These are phyloP conservation scores for Berkeleyomyces basicola DNA, from an alignment of 2,329 filamentous ascomycete species.

Conservation along the genomic window DNA sequence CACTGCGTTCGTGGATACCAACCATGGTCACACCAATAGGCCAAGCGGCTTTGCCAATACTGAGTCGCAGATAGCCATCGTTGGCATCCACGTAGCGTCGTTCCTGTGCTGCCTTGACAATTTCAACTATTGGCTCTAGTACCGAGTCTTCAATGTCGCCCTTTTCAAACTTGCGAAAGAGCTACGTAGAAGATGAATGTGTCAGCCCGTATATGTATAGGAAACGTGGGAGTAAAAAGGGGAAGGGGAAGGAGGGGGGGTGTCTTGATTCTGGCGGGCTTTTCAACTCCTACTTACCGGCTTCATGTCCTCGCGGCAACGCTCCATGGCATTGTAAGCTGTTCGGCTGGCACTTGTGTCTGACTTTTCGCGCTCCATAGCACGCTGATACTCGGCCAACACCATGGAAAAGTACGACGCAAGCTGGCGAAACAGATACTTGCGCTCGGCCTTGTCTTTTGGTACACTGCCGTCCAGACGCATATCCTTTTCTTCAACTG, in stretches of 20 bases:
- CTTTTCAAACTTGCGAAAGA: slow-evolving; percentile 81
- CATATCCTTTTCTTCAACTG: slow-evolving; percentile 77
- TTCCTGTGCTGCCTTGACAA: slow-evolving; percentile 79
- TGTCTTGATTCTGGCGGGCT: background rate
- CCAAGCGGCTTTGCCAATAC: slow-evolving; percentile 95
- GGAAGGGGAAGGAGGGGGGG: background rate
- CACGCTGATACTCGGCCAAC: slow-evolving; percentile 70
- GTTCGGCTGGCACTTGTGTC: slow-evolving; percentile 64
- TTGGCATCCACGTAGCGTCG: slow-evolving; percentile 91
- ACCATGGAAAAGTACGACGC: slow-evolving; percentile 95
- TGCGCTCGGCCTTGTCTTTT: slow-evolving; percentile 45
- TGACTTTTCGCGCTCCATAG: slow-evolving; percentile 47
- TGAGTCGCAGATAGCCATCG: slow-evolving; percentile 80
- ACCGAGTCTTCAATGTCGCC: slow-evolving; percentile 63
- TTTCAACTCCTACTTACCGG: slow-evolving; percentile 34
- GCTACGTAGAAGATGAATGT: slow-evolving; percentile 20
- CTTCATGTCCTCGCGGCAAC: slow-evolving; percentile 72
- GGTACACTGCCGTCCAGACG: slow-evolving; percentile 52
- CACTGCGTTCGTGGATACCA: slow-evolving; percentile 93
- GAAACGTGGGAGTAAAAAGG: background rate
- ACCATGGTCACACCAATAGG: slow-evolving; percentile 99
- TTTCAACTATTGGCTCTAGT: slow-evolving; percentile 71
- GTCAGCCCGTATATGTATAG: slow-evolving; percentile 9
- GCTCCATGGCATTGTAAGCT: slow-evolving; percentile 70
- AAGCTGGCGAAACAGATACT: slow-evolving; percentile 70